Percentiles rank a stretch among this genome's conserved stretches.
These are phyloP conservation scores for Naganishia albida DNA, from an alignment of 1,284 basidiomycete species.

Conservation along the genomic window DNA sequence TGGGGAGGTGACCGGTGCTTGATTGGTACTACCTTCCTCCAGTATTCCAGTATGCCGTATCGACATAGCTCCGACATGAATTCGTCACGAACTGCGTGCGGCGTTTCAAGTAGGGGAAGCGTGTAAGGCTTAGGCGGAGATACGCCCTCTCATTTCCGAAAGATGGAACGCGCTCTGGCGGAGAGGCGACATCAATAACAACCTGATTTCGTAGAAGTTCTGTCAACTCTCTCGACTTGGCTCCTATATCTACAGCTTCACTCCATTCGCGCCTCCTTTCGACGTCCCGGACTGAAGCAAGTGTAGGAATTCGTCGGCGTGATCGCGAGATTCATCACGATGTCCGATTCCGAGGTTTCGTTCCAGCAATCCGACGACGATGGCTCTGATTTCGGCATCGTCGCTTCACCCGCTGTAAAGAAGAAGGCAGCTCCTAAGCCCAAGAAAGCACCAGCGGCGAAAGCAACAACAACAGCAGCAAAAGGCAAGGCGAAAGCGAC, in stretches of 20 bases:
- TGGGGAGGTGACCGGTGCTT: no score
- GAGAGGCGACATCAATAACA: conserved; percentile 19
- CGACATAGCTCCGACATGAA: background rate
- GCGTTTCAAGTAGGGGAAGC: background rate
- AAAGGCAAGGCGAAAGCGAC: conserved; percentile 24
- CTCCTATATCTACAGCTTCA: no score
- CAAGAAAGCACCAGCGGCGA: conserved; percentile 9
- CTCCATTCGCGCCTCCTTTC: no score
- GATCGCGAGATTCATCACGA: conserved; percentile 3
- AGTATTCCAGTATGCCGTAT: background rate
- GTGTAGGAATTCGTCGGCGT: background rate
- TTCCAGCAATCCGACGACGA: conserved; percentile 25
- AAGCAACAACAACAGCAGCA: background rate
- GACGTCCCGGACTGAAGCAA: background rate
- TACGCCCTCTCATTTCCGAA: conserved; percentile 9
- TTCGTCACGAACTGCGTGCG: conserved; percentile 14
- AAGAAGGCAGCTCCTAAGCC: conserved; percentile 17
- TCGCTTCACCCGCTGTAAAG: conserved; percentile 16
- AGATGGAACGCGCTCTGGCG: background rate
- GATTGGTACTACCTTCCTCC: background rate
- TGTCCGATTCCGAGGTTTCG: conserved; percentile 25
- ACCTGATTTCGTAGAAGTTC: conserved; percentile 17
- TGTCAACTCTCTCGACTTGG: conserved; percentile 3
- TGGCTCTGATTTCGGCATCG: conserved; percentile 25
- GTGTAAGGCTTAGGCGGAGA: conserved; percentile 22